phyloP scores from a whole-genome alignment of 108 stramenopile genomes.

The Skeletonema grethae region DNA sequence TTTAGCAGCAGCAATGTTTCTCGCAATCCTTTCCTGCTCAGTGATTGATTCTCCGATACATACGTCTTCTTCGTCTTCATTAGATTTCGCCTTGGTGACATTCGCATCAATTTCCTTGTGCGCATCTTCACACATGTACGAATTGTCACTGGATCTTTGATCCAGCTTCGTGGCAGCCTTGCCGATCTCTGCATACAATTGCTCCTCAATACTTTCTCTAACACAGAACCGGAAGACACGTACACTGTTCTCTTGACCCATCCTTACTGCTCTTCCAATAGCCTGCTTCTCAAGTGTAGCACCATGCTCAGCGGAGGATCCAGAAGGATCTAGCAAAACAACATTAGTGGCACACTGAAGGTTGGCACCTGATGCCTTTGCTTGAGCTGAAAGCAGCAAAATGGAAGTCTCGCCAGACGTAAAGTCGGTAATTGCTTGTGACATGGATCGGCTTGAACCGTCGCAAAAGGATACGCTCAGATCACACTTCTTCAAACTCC shows the following conservation, averaged over 20 bases:
- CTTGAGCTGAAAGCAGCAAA: conserved; percentile 35
- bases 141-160: conserved; percentile 15
- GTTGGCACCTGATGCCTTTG: conserved; percentile 42
- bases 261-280: conserved; percentile 35
- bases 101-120: conserved; percentile 23
- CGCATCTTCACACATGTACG: conserved; percentile 37
- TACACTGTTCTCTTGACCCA: conserved; percentile 35
- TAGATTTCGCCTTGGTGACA: background rate
- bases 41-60: conserved; percentile 21
- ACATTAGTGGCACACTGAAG: conserved; percentile 36
- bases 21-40: conserved; percentile 7
- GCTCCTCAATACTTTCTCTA: conserved; percentile 19
- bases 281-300: conserved; percentile 35
- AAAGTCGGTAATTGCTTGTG: conserved; percentile 24
- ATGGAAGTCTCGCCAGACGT: conserved; percentile 18
- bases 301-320: conserved; percentile 28
- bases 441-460: conserved; percentile 18
- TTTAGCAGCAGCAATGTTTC: conserved; percentile 12
- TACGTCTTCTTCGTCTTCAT: conserved; percentile 7
- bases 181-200: conserved; percentile 25
- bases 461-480: conserved; percentile 34
- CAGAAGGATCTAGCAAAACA: conserved; percentile 30
- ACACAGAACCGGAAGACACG: conserved; percentile 35
- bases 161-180: conserved; percentile 8
- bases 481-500: conserved; percentile 19